A percentile compares a stretch with the other conserved stretches of the same genome.
These are phyloP conservation scores for Vaccinium darrowii DNA, from an alignment of 148 eudicot genomes.

Conservation along the genomic window DNA sequence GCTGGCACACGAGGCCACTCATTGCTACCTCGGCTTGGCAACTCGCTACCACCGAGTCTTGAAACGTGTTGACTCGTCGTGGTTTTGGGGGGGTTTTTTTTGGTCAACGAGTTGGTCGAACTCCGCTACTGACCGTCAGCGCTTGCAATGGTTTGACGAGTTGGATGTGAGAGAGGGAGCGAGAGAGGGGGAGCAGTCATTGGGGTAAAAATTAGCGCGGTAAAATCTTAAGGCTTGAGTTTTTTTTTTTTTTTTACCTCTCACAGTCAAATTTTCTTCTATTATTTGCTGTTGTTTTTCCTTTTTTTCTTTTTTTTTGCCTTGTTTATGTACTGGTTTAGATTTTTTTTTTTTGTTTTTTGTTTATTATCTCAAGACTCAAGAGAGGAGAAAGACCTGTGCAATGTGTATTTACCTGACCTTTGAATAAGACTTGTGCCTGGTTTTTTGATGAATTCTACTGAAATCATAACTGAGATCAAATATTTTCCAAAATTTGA, in stretches of 20 bases:
- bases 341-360: background rate
- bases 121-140: constrained; percentile 6
- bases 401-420: constrained; percentile 16
- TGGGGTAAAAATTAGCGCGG: background rate
- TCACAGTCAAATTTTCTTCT: background rate
- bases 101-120: background rate
- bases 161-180: background rate
- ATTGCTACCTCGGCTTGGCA: constrained; percentile 97
- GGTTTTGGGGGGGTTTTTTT: background rate
- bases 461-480: background rate
- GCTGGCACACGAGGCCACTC: constrained; percentile 92
- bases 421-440: constrained; percentile 7
- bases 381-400: constrained; percentile 5
- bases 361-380: background rate
- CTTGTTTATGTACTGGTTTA: background rate
- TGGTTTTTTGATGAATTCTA: background rate
- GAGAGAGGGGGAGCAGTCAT: too few relatives aligned
- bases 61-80: constrained; percentile 21
- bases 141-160: background rate
- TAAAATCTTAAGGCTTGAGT: background rate
- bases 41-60: constrained; percentile 26
- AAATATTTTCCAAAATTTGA: too few relatives aligned
- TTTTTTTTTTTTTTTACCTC: constrained; percentile 1
- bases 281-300: background rate
- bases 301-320: background rate